These are phyloP conservation scores for Chlorella vulgaris DNA, from an alignment of 139 green algal species.

Conservation along the genomic window DNA sequence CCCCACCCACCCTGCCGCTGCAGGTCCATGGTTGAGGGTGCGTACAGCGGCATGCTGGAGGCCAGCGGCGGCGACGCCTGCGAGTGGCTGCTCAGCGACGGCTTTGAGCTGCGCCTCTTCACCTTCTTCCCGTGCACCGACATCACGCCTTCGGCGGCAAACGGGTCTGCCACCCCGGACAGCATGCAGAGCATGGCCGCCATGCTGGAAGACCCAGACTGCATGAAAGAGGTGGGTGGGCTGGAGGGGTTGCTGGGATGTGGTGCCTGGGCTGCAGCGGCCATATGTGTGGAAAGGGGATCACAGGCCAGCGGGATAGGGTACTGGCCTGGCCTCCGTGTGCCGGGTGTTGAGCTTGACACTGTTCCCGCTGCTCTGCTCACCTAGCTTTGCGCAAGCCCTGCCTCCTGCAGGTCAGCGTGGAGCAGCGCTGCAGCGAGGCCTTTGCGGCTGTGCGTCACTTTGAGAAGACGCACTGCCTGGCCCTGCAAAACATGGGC, in stretches of 20 bases:
- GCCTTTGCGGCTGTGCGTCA: conserved; percentile 74
- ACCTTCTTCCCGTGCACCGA: conserved; percentile 72
- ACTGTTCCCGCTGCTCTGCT: neutral
- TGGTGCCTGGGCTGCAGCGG: neutral
- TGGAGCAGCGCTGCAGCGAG: conserved; percentile 72
- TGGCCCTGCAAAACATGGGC: conserved; percentile 74
- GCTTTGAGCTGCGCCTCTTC: conserved; percentile 67
- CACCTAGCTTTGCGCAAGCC: conserved; percentile 58
- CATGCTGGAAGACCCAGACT: conserved; percentile 23
- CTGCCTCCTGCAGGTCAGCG: conserved; percentile 43
- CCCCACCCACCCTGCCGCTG: too few relatives aligned
- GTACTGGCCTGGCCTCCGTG: too few relatives aligned
- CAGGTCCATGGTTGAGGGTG: conserved; percentile 56
- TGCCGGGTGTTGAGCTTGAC: too few relatives aligned
- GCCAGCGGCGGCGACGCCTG: conserved; percentile 50
- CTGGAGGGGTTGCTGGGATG: neutral
- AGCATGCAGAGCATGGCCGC: conserved; percentile 24
- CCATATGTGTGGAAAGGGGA: neutral
- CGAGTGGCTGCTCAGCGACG: conserved; percentile 60
- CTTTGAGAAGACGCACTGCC: conserved; percentile 61
- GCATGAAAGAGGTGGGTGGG: conserved; percentile 19
- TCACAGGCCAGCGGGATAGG: too few relatives aligned
- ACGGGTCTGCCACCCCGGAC: conserved; percentile 22
- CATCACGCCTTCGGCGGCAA: conserved; percentile 30
- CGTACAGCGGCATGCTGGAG: conserved; percentile 68